These are phyloP conservation scores for Diaporthe eres DNA, from an alignment of 2,329 filamentous ascomycete genomes.

Conservation along the genomic window DNA sequence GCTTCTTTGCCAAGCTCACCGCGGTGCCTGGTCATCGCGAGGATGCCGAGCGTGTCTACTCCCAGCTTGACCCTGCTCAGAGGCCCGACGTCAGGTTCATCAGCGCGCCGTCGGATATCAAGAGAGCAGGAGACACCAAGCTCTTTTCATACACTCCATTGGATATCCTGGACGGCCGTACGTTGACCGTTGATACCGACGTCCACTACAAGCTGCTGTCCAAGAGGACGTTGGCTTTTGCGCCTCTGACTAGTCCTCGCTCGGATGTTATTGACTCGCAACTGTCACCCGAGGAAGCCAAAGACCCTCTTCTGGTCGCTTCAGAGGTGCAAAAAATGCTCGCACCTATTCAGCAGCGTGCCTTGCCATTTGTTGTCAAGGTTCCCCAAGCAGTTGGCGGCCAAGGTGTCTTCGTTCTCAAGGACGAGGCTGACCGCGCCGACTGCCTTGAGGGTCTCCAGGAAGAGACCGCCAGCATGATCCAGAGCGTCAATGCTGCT, in stretches of 20 bases:
- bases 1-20: constrained; percentile 13
- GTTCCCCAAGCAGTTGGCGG: constrained; percentile 26
- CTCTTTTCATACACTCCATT: constrained; percentile 22
- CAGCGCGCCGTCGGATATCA: constrained; percentile 3
- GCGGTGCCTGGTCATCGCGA: background rate
- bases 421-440: constrained; percentile 11
- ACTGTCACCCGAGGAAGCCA: background rate
- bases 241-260: constrained; percentile 21
- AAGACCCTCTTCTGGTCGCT: background rate
- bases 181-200: constrained; percentile 4
- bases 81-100: constrained; percentile 11
- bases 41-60: constrained; percentile 32
- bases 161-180: constrained; percentile 26
- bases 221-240: constrained; percentile 21
- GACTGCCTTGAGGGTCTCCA: constrained; percentile 20
- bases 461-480: constrained; percentile 17
- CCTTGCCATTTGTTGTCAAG: constrained; percentile 29
- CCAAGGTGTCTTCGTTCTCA: constrained; percentile 29
- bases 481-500: background rate
- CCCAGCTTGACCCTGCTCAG: constrained; percentile 9
- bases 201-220: constrained; percentile 24
- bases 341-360: constrained; percentile 7
- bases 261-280: constrained; percentile 22
- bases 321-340: constrained; percentile 22
- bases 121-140: constrained; percentile 12